phyloP scores from a whole-genome alignment of 2,329 filamentous ascomycete genomes.

The Neurospora sp. region DNA sequence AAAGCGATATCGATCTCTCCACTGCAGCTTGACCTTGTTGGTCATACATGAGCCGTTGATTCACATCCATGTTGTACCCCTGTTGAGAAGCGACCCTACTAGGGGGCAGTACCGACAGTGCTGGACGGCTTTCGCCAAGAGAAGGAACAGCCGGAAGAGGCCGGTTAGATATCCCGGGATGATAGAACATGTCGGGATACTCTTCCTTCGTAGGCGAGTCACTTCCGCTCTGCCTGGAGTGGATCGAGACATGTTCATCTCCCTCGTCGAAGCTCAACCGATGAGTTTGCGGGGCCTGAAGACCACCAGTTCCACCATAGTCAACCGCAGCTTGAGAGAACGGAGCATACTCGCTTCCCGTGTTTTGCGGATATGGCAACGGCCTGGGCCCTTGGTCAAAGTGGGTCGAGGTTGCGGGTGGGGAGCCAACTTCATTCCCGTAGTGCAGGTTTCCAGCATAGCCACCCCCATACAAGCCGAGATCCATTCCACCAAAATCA shows the following conservation, averaged over 20 bases:
- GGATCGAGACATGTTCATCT: conserved; percentile 60
- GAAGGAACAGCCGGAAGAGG: conserved; percentile 55
- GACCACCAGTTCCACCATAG: conserved; percentile 79
- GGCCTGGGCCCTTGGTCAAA: conserved; percentile 35
- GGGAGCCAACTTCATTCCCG: conserved; percentile 37
- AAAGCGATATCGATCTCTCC: conserved; percentile 71
- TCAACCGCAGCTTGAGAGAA: conserved; percentile 65
- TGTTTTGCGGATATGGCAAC: conserved; percentile 36
- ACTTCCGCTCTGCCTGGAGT: conserved; percentile 47
- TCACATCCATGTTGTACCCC: conserved; percentile 38
- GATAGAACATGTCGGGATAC: conserved; percentile 87
- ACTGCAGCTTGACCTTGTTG: conserved; percentile 34
- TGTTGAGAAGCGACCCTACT: conserved; percentile 39
- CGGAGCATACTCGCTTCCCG: conserved; percentile 29
- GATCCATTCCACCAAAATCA: conserved; percentile 62
- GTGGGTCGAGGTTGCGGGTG: conserved; percentile 27
- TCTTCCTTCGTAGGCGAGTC: conserved; percentile 63
- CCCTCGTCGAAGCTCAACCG: conserved; percentile 87
- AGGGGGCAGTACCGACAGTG: conserved; percentile 31
- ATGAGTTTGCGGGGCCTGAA: conserved; percentile 64
- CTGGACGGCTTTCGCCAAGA: conserved; percentile 50
- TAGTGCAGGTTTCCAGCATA: conserved; percentile 46
- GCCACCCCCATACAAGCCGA: conserved; percentile 65
- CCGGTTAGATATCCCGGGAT: conserved; percentile 64
- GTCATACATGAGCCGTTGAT: conserved; percentile 31